phyloP scores from a whole-genome alignment of 1,139 yeast species.

The Taphrina betulina region DNA sequence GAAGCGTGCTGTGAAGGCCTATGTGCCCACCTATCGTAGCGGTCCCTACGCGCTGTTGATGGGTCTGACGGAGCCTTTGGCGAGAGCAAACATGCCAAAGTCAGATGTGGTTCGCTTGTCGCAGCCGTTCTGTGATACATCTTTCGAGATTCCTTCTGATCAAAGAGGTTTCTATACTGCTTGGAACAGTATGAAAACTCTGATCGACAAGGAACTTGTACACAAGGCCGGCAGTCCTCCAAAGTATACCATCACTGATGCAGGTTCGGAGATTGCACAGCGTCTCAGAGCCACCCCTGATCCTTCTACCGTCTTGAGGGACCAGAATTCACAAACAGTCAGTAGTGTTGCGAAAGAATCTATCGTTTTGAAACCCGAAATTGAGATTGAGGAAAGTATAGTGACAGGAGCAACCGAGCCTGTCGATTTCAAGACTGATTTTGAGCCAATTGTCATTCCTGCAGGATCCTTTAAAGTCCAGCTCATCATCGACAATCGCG shows the following conservation, averaged over 20 bases:
- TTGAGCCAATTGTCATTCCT: constrained; percentile 8
- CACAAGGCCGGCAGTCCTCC: constrained; percentile 59
- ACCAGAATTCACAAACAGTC: background rate
- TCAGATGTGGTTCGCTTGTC: constrained; percentile 61
- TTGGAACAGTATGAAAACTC: constrained; percentile 69
- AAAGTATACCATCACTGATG: constrained; percentile 66
- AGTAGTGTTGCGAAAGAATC: background rate
- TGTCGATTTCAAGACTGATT: constrained; percentile 4
- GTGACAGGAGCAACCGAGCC: background rate
- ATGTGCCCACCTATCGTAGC: constrained; percentile 73
- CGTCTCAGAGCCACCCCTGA: constrained; percentile 31
- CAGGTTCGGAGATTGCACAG: constrained; percentile 64
- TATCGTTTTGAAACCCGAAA: background rate
- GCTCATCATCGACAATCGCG: constrained; percentile 77
- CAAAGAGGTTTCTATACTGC: constrained; percentile 60
- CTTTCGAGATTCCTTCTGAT: constrained; percentile 58
- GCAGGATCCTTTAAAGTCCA: constrained; percentile 56
- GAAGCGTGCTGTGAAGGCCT: constrained; percentile 47
- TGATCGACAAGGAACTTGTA: constrained; percentile 64
- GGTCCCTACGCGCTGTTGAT: constrained; percentile 86
- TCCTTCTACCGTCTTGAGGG: constrained; percentile 14
- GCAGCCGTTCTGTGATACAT: constrained; percentile 59
- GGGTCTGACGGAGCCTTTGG: constrained; percentile 54
- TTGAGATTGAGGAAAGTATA: background rate
- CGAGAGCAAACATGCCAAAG: constrained; percentile 56